phyloP scores from a whole-genome alignment of 441 rosid genomes.

The Rhodomyrtus psidioides region DNA sequence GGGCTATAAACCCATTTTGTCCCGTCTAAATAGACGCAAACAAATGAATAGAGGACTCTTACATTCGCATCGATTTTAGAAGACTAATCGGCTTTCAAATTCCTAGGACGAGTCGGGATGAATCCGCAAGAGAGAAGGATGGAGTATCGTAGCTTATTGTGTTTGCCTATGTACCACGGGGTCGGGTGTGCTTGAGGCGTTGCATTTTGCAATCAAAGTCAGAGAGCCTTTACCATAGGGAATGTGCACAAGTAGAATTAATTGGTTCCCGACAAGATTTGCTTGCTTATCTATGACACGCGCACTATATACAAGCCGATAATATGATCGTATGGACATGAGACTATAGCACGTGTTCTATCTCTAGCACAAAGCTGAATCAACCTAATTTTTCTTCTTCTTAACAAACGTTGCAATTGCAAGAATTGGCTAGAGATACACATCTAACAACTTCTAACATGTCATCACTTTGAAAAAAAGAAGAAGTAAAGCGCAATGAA shows the following conservation, averaged over 20 bases:
- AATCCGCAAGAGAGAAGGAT: no score
- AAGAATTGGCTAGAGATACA: not conserved
- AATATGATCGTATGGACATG: not conserved
- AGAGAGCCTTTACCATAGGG: not conserved
- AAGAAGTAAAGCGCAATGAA: not conserved
- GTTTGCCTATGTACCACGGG: no score
- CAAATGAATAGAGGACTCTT: no score
- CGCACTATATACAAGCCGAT: not conserved
- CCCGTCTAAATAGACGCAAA: no score
- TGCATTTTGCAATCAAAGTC: not conserved
- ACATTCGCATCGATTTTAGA: no score
- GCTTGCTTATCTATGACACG: not conserved
- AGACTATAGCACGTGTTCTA: not conserved
- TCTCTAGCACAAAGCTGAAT: not conserved
- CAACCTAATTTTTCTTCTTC: not conserved
- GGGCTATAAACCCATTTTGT: no score
- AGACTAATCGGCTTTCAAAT: no score
- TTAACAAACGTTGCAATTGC: fast-evolving
- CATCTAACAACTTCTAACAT: fast-evolving
- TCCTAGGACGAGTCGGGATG: no score
- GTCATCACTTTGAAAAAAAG: not conserved
- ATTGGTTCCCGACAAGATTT: not conserved
- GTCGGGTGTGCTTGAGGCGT: not conserved
- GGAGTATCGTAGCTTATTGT: no score
- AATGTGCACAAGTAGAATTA: not conserved